Evolutionary conservation across 2,329 filamentous ascomycete species (phyloP).

Genomic region (Paraphoma chrysanthemicola): DNA sequence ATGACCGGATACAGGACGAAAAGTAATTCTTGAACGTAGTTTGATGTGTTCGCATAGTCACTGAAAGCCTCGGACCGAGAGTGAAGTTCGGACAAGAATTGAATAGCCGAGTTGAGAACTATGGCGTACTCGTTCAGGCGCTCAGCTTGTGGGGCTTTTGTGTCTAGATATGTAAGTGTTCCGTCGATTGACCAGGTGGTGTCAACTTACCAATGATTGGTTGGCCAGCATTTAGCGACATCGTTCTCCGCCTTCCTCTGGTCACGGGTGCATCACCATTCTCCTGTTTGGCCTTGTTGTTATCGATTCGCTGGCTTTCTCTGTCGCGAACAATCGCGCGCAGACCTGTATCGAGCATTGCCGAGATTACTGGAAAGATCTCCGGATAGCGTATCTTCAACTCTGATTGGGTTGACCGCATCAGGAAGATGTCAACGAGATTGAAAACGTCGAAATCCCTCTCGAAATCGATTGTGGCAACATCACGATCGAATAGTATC

Average conservation of each 20-base stretch:
- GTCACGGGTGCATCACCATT: slow-evolving; percentile 29
- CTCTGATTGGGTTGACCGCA: slow-evolving; percentile 50
- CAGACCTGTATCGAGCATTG: slow-evolving; percentile 87
- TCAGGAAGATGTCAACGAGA: slow-evolving; percentile 73
- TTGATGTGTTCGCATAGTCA: slow-evolving; percentile 80
- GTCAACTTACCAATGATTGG: slow-evolving; percentile 37
- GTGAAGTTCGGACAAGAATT: slow-evolving; percentile 81
- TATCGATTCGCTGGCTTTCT: slow-evolving; percentile 29
- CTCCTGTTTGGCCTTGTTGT: slow-evolving; percentile 19
- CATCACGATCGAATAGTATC: slow-evolving; percentile 84
- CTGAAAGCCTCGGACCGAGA: slow-evolving; percentile 77
- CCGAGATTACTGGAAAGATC: slow-evolving; percentile 77
- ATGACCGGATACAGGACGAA: slow-evolving; percentile 85
- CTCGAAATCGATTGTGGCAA: slow-evolving; percentile 76
- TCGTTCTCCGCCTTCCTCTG: slow-evolving; percentile 64
- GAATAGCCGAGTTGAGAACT: slow-evolving; percentile 77
- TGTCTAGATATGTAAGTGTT: slow-evolving; percentile 35
- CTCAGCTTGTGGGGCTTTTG: slow-evolving; percentile 41
- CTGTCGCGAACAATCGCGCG: slow-evolving; percentile 56
- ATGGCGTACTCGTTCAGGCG: slow-evolving; percentile 64
- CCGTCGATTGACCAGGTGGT: too few relatives aligned
- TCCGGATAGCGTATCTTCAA: slow-evolving; percentile 77
- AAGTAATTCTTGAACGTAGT: slow-evolving; percentile 81
- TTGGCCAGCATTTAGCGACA: slow-evolving; percentile 70
- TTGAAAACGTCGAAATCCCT: slow-evolving; percentile 76